These are phyloP conservation scores for Talaromyces albobiverticillius DNA, from an alignment of 2,329 filamentous ascomycete genomes.

Conservation along the genomic window DNA sequence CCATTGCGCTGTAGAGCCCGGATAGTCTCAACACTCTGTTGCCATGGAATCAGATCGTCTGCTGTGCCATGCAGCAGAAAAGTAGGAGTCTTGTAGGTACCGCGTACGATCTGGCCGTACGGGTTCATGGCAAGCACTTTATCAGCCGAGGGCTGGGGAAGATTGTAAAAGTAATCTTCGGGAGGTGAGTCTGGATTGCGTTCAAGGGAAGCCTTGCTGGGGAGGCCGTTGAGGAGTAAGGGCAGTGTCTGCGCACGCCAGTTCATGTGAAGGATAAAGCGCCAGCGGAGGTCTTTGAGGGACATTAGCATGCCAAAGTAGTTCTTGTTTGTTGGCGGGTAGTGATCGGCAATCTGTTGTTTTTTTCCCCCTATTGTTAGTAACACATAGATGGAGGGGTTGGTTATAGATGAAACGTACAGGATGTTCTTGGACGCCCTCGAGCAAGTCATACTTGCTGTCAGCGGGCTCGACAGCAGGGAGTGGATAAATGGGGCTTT, in stretches of 20 bases:
- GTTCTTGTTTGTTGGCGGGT: background rate
- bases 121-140: background rate
- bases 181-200: background rate
- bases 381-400: too few species aligned
- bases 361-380: too few species aligned
- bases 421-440: background rate
- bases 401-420: background rate
- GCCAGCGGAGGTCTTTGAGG: conserved; percentile 32
- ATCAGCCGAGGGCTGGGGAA: conserved; percentile 1
- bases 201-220: background rate
- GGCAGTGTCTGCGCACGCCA: conserved; percentile 37
- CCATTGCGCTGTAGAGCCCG: background rate
- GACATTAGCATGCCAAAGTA: conserved; percentile 16
- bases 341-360: background rate
- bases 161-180: background rate
- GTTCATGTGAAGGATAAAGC: conserved; percentile 44
- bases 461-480: background rate
- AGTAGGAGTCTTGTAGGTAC: background rate
- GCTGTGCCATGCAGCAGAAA: background rate
- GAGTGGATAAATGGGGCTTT: background rate
- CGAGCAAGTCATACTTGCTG: background rate
- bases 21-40: background rate
- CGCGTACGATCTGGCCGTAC: background rate
- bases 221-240: conserved; percentile 5
- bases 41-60: conserved; percentile 2